Base-by-base conservation (phyloP, 1,284 basidiomycete species). In the Vanrija humicola region DNA sequence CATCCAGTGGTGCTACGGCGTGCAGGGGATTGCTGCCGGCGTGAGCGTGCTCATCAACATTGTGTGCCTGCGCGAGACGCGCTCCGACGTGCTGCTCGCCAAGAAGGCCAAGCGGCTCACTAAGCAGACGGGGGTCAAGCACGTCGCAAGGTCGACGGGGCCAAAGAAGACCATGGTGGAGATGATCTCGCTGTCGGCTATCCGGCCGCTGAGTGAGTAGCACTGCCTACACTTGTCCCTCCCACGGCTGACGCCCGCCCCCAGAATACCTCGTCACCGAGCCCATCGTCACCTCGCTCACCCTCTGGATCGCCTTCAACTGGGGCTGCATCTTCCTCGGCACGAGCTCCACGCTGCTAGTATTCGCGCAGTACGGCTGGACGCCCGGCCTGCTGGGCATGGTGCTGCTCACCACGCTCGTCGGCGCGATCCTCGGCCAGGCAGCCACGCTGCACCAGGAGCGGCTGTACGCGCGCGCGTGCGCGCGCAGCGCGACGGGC, bases 351-450 rank as follows among this genome's bases (percentile, higher is more conserved):
- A 62, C 67, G 3, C 53, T 66, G 9, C 59, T 74, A 21, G 70
- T 74, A 1, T 72, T 72, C 40, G 52, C 52, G 21, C 55, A 68
- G 19, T 75, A 74, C 55, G 73, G 72, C 8, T 72, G 70, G 57
- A 62, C 55, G 25, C 47, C 55, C 10, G 74, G 71, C 5, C 50
- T 67, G 49, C 56, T 62, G 6, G 73, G 70, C 1, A 58, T 58
- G 15, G 55, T 68, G n/a, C 61, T 70, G 46, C 29, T 65, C 64
- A 71, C 60, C 2, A 64, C 73, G 7, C 64, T 86, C 61, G 64
- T 80, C 38, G 90, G 89, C 10, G 84, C 87, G 2, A 81, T 83
- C 62, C 56, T 90, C 40, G 90, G 88, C 0, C 86, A 87, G 40
- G 64, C 87, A 23, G 84, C 85, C 42, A 87, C 90, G 72, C 71